phyloP scores from a whole-genome alignment of 768 basidiomycete genomes.

The Pleurotus tuber-regium region DNA sequence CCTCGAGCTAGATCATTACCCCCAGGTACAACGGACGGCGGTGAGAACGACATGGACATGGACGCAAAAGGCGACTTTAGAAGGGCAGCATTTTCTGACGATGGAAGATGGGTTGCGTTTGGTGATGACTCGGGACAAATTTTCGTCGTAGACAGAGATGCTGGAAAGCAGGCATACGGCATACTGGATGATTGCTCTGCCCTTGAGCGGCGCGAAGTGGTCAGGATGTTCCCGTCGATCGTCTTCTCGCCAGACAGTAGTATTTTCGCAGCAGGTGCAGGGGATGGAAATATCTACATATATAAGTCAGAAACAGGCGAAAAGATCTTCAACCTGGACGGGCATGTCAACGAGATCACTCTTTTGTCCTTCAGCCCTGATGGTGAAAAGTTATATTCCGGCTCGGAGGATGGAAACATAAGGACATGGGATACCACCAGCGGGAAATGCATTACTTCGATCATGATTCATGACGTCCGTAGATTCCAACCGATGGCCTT shows the following conservation, averaged over 20 bases:
- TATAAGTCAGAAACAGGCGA: conserved; percentile 4
- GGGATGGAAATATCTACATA: neutral
- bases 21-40: neutral
- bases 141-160: neutral
- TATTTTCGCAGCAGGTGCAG: conserved; percentile 3
- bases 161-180: neutral
- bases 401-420: neutral
- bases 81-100: neutral
- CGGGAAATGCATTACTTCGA: neutral
- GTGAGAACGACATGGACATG: neutral
- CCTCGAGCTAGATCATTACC: neutral
- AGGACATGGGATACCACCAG: conserved; percentile 5
- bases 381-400: neutral
- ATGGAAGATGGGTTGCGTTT: conserved; percentile 4
- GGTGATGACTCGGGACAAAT: neutral
- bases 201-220: neutral
- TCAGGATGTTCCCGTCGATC: conserved; percentile 4
- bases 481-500: conserved; percentile 7
- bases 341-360: neutral
- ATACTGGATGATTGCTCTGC: neutral
- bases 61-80: neutral
- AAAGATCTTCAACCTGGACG: neutral
- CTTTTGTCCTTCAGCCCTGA: conserved; percentile 8
- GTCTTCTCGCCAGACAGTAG: conserved; percentile 9
- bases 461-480: neutral